Conservation (phyloP, 768 basidiomycete species). For the Albatrellus ellisii region DNA sequence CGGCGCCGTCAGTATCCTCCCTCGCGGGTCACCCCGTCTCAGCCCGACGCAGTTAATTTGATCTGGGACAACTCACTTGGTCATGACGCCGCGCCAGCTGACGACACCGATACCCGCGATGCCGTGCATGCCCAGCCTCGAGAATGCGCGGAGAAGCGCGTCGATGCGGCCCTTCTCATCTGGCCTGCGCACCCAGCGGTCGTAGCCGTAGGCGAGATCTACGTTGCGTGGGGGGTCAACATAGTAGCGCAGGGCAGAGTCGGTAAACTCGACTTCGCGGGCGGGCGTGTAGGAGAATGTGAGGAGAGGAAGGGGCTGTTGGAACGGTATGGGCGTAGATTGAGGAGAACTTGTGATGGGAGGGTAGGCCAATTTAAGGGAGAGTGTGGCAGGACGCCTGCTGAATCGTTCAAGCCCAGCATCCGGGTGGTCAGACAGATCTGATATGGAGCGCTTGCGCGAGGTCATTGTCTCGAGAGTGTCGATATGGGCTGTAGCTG, state of each 20-base stretch:
- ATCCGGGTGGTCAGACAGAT: not conserved
- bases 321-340: conserved; percentile 32
- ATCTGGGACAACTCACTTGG: conserved; percentile 40
- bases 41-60: conserved; percentile 6
- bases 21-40: conserved; percentile 21
- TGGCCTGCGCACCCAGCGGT: conserved; percentile 52
- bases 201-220: conserved; percentile 58
- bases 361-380: conserved; percentile 14
- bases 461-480: conserved; percentile 4
- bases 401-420: not conserved
- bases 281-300: conserved; percentile 59
- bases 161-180: conserved; percentile 62
- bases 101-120: conserved; percentile 36
- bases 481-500: too few relatives aligned
- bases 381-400: not conserved
- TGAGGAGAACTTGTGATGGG: conserved; percentile 7
- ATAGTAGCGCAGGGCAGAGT: conserved; percentile 62
- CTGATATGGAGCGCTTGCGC: conserved; percentile 6
- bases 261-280: conserved; percentile 45
- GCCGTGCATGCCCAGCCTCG: conserved; percentile 25
- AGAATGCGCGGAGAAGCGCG: conserved; percentile 44
- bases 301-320: conserved; percentile 53
- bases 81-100: conserved; percentile 75
- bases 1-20: conserved; percentile 67
- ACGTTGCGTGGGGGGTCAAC: conserved; percentile 53